These are phyloP conservation scores for Psilocybe subaeruginosa DNA, from an alignment of 768 basidiomycete species.

Conservation along the genomic window DNA sequence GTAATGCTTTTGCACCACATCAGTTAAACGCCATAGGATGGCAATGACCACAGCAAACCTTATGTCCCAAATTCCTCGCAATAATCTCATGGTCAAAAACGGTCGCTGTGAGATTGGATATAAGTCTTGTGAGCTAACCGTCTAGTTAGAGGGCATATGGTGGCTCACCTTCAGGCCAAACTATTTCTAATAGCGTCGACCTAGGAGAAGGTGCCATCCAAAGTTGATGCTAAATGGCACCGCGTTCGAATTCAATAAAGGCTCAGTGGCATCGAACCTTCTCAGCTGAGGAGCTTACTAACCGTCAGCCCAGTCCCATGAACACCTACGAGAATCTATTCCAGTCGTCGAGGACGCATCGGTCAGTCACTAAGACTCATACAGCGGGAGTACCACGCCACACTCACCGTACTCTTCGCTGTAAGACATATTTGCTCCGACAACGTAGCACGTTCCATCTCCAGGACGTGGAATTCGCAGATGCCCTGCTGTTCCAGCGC, in stretches of 20 bases:
- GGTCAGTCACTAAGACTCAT: constrained; percentile 1
- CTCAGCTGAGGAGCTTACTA: constrained; percentile 3
- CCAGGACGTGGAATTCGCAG: constrained; percentile 23
- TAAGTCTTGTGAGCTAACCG: neutral
- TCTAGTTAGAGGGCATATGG: neutral
- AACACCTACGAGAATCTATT: constrained; percentile 34
- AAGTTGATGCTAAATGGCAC: constrained; percentile 48
- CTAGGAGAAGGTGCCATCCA: constrained; percentile 66
- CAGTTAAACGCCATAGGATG: neutral
- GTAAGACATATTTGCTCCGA: constrained; percentile 23
- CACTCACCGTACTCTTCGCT: constrained; percentile 27
- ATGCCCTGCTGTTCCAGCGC: constrained; percentile 23
- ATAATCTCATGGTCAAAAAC: constrained; percentile 38
- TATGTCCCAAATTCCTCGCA: constrained; percentile 39
- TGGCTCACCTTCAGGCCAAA: constrained; percentile 54
- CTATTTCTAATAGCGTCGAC: constrained; percentile 71
- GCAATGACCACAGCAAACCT: constrained; percentile 23
- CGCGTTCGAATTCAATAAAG: constrained; percentile 1
- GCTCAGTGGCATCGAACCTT: neutral
- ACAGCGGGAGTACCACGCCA: constrained; percentile 2
- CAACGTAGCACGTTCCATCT: constrained; percentile 24
- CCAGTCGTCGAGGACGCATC: neutral
- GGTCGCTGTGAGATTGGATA: neutral
- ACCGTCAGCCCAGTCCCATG: constrained; percentile 66
- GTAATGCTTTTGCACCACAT: constrained; percentile 12